A percentile compares a stretch with the other conserved stretches of the same genome.
Conservation (phyloP, 2,329 filamentous ascomycete species). For the Paracoccidioides brasiliensis region DNA sequence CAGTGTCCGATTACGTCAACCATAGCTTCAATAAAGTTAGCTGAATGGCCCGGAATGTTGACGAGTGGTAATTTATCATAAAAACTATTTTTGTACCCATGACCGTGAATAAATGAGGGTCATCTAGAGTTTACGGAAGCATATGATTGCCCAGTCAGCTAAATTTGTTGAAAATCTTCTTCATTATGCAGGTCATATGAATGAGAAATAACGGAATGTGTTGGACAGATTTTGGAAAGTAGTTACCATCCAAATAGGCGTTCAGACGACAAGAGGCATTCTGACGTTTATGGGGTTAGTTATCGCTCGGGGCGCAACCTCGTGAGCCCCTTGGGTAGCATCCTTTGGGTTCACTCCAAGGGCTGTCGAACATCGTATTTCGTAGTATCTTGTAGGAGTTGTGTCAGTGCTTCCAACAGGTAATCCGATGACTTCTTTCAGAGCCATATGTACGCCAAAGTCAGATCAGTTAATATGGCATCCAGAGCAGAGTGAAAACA, state of each 20-base stretch:
- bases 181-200: neutral
- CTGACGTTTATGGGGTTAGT: too few species aligned
- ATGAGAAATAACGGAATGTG: neutral
- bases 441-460: neutral
- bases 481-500: neutral
- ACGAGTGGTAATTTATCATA: too few species aligned
- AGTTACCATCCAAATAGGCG: neutral
- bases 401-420: too few species aligned
- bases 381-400: neutral
- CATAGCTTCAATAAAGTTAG: too few species aligned
- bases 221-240: neutral
- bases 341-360: neutral
- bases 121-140: too few species aligned
- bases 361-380: neutral
- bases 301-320: neutral
- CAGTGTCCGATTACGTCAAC: too few species aligned
- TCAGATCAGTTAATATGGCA: neutral
- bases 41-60: too few species aligned
- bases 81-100: too few species aligned
- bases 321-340: neutral
- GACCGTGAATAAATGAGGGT: too few species aligned
- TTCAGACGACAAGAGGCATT: neutral
- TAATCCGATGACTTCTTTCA: neutral
- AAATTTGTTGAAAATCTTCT: too few species aligned
- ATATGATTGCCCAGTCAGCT: too few species aligned